Base-by-base conservation (phyloP, 495 filamentous ascomycete genomes). In the Podospora fimiseda region DNA sequence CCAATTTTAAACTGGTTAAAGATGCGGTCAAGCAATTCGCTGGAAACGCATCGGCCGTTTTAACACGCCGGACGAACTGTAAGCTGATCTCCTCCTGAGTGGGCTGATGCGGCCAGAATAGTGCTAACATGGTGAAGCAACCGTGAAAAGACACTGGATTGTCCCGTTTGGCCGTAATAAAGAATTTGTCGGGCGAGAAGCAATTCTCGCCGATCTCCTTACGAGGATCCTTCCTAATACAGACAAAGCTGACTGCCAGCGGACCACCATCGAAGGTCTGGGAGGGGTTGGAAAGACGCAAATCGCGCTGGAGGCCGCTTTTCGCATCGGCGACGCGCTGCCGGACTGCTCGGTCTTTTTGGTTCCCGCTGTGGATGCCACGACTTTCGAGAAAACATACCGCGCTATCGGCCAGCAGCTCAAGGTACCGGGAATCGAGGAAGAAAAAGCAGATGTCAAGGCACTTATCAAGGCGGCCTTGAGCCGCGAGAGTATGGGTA, bases 281-380 rank as follows among this genome's bases (percentile, higher is more conserved):
- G 74, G 76, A 65, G 59, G 59, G 5, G 45, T 56, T 36, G 78
- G 73, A 9, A 81, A 80, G 60, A 76, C 74, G 1, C 72, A 80
- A 50, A 70, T 80, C 43, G 77, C 78, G 1, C 74, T 82, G 47
- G 73, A 81, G 55, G 74, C 68, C 51, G 67, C 65, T n/a, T 79
- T 75, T 61, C 66, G 62, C 5, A 60, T 68, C n/a, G 56, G 58
- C 52, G 62, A 71, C 20, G 22, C 51, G 2, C 40, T 63, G 23
- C 71, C 73, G 3, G 57, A 64, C 13, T 64, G 51, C 6, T 68
- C 60, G 46, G 57, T 79, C 15, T 74, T 78, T 53, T 80, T 72
- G 76, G 63, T 77, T 0, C 65, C 71, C 15, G 70, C 64, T 2
- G 55, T 67, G 19, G 64, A 60, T 56, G 21, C 49, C 14, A 56